Evolutionary conservation across 441 rosid species (phyloP), one percentile per base, ranked within the genome.

Genomic region (Melastoma candidum): DNA sequence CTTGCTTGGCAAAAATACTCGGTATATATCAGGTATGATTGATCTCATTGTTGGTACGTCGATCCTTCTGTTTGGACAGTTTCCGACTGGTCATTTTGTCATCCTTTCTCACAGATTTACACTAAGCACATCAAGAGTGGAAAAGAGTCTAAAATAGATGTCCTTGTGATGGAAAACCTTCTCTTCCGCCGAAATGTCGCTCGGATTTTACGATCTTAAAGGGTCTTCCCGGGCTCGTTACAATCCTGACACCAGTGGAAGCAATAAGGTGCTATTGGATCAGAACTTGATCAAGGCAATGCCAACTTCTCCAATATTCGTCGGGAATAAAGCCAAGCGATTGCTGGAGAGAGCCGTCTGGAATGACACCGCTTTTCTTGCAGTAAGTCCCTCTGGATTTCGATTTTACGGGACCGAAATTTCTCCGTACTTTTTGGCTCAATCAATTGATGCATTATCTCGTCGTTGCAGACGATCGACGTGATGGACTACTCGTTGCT

Each of bases 141-240:
- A 44, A 61, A 25, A 46, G 65, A 61, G 48, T 27, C 59, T 2
- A 61, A 61, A 22, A 61, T 61, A 59, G 65, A 61, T 46, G 65
- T 61, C 26, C 44, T 61, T 58, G 65, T 61, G 48, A 61, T 61
- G 59, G 65, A 61, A 54, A 61, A 61, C 26, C 65, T 61, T 17
- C 65, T 61, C 43, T 61, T 61, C 44, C 44, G 44, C 51, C 56
- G 65, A 25, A 61, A 47, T 13, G 48, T 61, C 32, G 12, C 59
- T 12, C 52, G 65, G 48, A 53, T n/a, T 61, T 39, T 61, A 61
- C 14, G 65, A 61, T 27, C 65, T 61, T 3, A 61, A 61, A 44
- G 65, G 65, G 36, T 61, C 65, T 29, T 13, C 59, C 13, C 46
- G 65, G 32, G 53, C 59, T 36, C 12, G 65, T 41, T 61, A 61